Percentiles rank a stretch among this genome's conserved stretches.
phyloP scores from a whole-genome alignment of 2,329 filamentous ascomycete genomes.

The Nemania sp. region DNA sequence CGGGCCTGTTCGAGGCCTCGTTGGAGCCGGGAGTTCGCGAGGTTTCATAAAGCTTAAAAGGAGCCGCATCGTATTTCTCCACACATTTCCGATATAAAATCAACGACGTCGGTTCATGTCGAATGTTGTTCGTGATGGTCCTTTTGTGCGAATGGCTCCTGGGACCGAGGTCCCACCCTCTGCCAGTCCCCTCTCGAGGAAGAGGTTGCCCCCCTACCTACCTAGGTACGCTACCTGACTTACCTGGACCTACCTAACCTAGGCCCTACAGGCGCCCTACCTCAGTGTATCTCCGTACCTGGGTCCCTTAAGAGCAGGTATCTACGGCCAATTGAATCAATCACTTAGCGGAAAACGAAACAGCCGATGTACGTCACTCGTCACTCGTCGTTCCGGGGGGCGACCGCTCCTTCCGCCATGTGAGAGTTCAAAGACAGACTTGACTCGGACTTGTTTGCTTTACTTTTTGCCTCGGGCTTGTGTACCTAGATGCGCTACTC shows the following conservation, averaged over 20 bases:
- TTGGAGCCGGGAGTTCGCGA: constrained; percentile 48
- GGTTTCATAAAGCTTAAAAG: constrained; percentile 48
- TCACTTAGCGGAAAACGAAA: constrained; percentile 25
- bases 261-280: neutral
- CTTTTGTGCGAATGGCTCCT: neutral
- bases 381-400: neutral
- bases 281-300: neutral
- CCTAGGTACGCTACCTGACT: no score
- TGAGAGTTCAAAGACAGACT: neutral
- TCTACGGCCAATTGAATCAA: constrained; percentile 15
- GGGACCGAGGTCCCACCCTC: constrained; percentile 12
- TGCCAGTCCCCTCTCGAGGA: constrained; percentile 20
- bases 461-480: neutral
- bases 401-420: constrained; percentile 13
- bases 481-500: neutral
- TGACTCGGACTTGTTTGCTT: constrained; percentile 3
- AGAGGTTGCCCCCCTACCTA: neutral
- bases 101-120: constrained; percentile 39
- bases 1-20: constrained; percentile 40
- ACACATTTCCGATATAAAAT: constrained; percentile 46
- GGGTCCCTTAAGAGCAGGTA: neutral
- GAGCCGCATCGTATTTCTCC: constrained; percentile 50
- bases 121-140: constrained; percentile 16
- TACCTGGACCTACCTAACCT: neutral
- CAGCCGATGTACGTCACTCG: neutral